A percentile compares a stretch with the other conserved stretches of the same genome.
Conservation (phyloP, 78 protist genomes). For the Dictyostelium purpureum region DNA sequence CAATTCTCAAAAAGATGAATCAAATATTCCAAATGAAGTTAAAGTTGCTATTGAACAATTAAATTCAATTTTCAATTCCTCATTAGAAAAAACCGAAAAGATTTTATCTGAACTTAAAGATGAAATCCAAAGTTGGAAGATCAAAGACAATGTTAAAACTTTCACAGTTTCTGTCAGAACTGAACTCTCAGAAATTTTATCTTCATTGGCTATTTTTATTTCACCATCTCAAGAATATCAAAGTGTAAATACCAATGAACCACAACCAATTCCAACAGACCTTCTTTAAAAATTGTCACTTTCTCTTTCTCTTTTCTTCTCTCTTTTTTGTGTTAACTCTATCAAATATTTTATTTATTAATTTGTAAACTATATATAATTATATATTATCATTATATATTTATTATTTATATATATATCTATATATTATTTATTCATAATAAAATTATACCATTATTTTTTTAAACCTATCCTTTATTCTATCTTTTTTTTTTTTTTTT, state of each 20-base stretch:
- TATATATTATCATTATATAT: too few species aligned
- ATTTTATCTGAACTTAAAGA: conserved; percentile 26
- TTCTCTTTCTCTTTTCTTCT: not conserved
- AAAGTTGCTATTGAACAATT: conserved; percentile 59
- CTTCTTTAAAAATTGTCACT: not conserved
- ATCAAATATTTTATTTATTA: too few species aligned
- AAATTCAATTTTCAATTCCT: conserved; percentile 24
- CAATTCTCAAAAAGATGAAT: not conserved
- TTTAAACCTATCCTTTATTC: not conserved
- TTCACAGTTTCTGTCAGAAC: conserved; percentile 1
- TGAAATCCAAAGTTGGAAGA: conserved; percentile 61
- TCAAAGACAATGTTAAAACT: conserved; percentile 55
- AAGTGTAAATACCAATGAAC: not conserved
- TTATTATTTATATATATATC: not conserved
- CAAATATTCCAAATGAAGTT: conserved; percentile 14
- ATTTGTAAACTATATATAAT: too few species aligned
- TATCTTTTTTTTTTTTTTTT: not conserved
- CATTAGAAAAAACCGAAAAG: conserved; percentile 61
- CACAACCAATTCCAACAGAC: not conserved
- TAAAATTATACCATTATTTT: not conserved
- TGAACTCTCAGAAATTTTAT: conserved; percentile 31
- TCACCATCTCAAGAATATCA: conserved; percentile 25
- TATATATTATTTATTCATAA: too few species aligned
- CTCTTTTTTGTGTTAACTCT: not conserved
- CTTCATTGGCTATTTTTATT: conserved; percentile 28